Evolutionary conservation across 2,329 filamentous ascomycete genomes (phyloP).

Genomic region (Fusarium keratoplasticum): DNA sequence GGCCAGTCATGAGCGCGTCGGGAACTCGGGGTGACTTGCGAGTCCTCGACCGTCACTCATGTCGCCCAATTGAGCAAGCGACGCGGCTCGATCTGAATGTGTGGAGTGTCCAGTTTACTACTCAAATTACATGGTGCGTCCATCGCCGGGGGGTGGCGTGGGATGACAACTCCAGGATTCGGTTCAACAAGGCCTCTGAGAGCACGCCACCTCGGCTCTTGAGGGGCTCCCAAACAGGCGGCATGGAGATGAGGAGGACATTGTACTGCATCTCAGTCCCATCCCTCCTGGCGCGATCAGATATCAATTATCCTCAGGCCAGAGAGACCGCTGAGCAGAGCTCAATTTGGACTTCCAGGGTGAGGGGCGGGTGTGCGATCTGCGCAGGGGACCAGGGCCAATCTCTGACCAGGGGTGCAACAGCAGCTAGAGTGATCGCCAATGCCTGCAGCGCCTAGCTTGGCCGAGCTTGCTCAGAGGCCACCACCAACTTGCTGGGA

Average conservation of each 20-base stretch:
- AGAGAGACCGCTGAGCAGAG: constrained; percentile 2
- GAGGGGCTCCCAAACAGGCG: constrained; percentile 32
- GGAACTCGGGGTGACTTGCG: constrained; percentile 32
- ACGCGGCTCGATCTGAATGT: constrained; percentile 37
- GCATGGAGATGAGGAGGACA: constrained; percentile 23
- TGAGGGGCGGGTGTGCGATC: constrained; percentile 42
- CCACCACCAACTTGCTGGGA: constrained; percentile 10
- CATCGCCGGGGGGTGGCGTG: constrained; percentile 29
- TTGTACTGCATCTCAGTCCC: constrained; percentile 36
- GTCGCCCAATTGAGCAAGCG: constrained; percentile 32
- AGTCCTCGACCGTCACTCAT: constrained; percentile 18
- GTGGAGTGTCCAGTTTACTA: constrained; percentile 25
- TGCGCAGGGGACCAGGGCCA: constrained; percentile 43
- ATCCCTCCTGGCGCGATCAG: constrained; percentile 9
- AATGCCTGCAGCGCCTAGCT: constrained; percentile 38
- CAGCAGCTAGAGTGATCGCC: constrained; percentile 37
- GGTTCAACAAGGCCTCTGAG: constrained; percentile 41
- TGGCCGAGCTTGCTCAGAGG: constrained; percentile 18
- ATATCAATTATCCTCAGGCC: neutral
- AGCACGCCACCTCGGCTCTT: constrained; percentile 46
- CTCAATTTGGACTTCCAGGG: constrained; percentile 11
- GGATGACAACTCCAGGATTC: constrained; percentile 36
- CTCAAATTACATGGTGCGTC: constrained; percentile 32
- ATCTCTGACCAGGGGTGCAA: constrained; percentile 35
- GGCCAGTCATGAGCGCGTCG: constrained; percentile 7